Evolutionary conservation across 371 early-diverging fungal species (phyloP).

Genomic region (Lichtheimia corymbifera): DNA sequence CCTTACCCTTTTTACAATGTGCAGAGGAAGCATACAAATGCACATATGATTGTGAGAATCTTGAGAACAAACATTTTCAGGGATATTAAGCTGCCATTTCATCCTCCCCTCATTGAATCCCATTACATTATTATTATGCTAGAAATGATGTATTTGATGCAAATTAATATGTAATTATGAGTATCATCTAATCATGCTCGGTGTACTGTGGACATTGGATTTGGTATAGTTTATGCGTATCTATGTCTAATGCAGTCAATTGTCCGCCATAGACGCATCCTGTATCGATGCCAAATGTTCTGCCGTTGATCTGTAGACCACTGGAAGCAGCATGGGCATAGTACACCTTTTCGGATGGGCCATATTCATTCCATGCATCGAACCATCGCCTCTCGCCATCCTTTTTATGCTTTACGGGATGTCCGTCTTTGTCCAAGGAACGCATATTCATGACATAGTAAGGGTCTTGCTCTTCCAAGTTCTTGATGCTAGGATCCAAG

Average conservation of each 20-base stretch:
- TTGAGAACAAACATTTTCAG: constrained; percentile 19
- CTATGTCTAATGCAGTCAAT: constrained; percentile 56
- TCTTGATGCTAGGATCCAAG: constrained; percentile 47
- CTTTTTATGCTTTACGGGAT: constrained; percentile 37
- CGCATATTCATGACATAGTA: constrained; percentile 66
- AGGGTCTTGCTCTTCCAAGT: constrained; percentile 38
- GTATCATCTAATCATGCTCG: neutral
- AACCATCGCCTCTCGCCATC: constrained; percentile 32
- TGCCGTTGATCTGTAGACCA: constrained; percentile 51
- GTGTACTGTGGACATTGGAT: constrained; percentile 20
- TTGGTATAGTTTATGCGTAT: constrained; percentile 25
- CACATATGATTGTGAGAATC: constrained; percentile 9
- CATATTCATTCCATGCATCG: constrained; percentile 40
- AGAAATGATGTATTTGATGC: neutral
- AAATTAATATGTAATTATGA: neutral
- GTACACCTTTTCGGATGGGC: constrained; percentile 31
- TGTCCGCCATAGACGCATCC: constrained; percentile 69
- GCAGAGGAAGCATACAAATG: no score
- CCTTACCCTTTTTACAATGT: no score
- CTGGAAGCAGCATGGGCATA: constrained; percentile 76
- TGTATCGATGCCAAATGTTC: constrained; percentile 66
- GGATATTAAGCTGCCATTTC: neutral
- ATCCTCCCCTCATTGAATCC: neutral
- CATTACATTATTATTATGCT: neutral
- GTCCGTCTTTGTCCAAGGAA: constrained; percentile 45